Conservation (phyloP, 805 yeast species). For the Pichia californica region DNA sequence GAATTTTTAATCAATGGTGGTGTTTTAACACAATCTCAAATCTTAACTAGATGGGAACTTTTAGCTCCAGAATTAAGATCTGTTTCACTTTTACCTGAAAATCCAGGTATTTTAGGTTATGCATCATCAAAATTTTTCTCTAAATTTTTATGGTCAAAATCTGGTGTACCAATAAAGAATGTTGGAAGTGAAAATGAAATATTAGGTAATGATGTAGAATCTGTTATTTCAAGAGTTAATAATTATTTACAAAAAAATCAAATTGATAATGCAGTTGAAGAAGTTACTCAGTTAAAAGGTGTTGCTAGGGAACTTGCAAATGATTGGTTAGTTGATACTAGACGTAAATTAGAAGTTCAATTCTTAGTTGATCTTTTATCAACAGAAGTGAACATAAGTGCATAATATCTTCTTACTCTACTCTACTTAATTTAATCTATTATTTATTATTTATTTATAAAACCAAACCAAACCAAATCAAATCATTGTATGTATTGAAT, state of each 20-base stretch:
- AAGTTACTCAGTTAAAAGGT: slow-evolving; percentile 82
- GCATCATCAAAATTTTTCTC: slow-evolving; percentile 74
- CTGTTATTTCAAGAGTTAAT: slow-evolving; percentile 81
- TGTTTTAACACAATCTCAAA: slow-evolving; percentile 70
- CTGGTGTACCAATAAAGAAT: slow-evolving; percentile 53
- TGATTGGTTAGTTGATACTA: slow-evolving; percentile 87
- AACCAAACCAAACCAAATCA: no score
- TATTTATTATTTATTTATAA: no score
- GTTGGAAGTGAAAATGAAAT: slow-evolving; percentile 22
- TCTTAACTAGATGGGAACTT: slow-evolving; percentile 71
- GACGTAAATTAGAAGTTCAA: slow-evolving; percentile 85
- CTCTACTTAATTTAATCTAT: background rate
- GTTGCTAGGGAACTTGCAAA: slow-evolving; percentile 87
- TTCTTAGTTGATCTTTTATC: slow-evolving; percentile 67
- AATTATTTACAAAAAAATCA: slow-evolving; percentile 67
- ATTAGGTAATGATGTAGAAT: slow-evolving; percentile 75
- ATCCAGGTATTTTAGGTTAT: slow-evolving; percentile 94
- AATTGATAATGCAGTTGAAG: slow-evolving; percentile 86
- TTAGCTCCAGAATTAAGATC: slow-evolving; percentile 82
- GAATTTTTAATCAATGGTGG: slow-evolving; percentile 41
- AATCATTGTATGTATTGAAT: no score
- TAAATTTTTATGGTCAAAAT: slow-evolving; percentile 65
- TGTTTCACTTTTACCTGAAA: slow-evolving; percentile 85
- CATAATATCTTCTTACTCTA: background rate
- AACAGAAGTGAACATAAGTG: slow-evolving; percentile 47